Conservation (phyloP, 1,284 basidiomycete genomes). For the Apiotrichum brassicae region DNA sequence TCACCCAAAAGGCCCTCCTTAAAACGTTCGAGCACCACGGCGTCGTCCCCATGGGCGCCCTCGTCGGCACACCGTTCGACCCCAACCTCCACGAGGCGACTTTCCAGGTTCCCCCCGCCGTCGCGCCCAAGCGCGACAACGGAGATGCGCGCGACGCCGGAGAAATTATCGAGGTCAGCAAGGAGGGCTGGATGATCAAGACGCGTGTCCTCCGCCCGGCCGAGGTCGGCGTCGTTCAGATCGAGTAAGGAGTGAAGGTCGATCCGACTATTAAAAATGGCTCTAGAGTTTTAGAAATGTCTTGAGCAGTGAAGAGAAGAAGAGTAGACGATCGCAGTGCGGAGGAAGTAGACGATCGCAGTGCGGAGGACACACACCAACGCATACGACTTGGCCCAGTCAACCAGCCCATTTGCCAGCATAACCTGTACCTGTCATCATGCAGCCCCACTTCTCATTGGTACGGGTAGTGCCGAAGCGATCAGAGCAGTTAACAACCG, state of each 20-base stretch:
- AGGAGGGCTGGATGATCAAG: slow-evolving; percentile 87
- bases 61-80: slow-evolving; percentile 81
- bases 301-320: too few relatives aligned
- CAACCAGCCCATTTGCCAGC: too few relatives aligned
- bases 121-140: slow-evolving; percentile 60
- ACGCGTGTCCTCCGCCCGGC: slow-evolving; percentile 86
- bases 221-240: slow-evolving; percentile 83
- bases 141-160: slow-evolving; percentile 57
- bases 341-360: neutral
- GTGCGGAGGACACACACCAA: neutral
- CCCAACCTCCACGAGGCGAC: slow-evolving; percentile 92
- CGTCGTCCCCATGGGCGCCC: slow-evolving; percentile 67
- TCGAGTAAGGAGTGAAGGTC: too few relatives aligned
- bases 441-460: slow-evolving; percentile 13
- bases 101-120: slow-evolving; percentile 71
- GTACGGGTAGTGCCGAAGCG: too few relatives aligned
- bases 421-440: slow-evolving; percentile 2
- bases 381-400: too few relatives aligned
- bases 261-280: too few relatives aligned
- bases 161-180: slow-evolving; percentile 84
- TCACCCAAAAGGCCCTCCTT: slow-evolving; percentile 83
- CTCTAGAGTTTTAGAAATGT: too few relatives aligned
- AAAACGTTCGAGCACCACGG: slow-evolving; percentile 88
- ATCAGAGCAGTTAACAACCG: too few relatives aligned
- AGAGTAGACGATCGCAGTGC: too few relatives aligned